A percentile compares a stretch with the other conserved stretches of the same genome.
Evolutionary conservation across 257 asterid genomes (phyloP).

Genomic region (Vinca minor): DNA sequence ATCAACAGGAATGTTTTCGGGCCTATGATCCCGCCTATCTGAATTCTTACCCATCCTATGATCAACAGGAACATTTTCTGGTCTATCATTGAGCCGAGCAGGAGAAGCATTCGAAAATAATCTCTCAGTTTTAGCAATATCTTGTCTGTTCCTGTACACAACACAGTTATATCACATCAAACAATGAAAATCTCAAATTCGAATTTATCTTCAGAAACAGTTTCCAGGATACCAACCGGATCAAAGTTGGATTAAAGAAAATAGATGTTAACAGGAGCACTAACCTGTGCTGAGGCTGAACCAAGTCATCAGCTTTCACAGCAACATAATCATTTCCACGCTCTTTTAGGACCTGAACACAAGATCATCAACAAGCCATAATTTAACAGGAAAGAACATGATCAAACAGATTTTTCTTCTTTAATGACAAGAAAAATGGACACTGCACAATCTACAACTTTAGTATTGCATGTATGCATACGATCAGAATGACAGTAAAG

Average conservation of each 20-base stretch:
- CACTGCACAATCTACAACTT: not conserved
- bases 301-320: constrained; percentile 34
- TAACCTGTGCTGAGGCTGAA: constrained; percentile 50
- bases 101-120: constrained; percentile 25
- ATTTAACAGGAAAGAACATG: not conserved
- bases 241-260: constrained; percentile 1
- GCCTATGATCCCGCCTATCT: no score
- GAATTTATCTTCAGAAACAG: not conserved
- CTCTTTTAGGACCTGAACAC: constrained; percentile 59
- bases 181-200: not conserved
- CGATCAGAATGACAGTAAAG: constrained; percentile 6
- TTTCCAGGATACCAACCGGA: not conserved
- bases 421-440: not conserved
- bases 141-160: constrained; percentile 50
- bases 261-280: constrained; percentile 11
- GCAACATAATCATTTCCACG: constrained; percentile 53
- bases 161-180: not conserved
- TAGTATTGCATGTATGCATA: constrained; percentile 4
- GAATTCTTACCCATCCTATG: constrained; percentile 35
- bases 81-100: constrained; percentile 34
- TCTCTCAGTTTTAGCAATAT: constrained; percentile 35
- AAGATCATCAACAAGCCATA: constrained; percentile 6
- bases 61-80: constrained; percentile 33
- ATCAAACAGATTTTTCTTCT: not conserved
- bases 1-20: no score